These are phyloP conservation scores for Rhynchosporium agropyri DNA, from an alignment of 2,329 filamentous ascomycete species.

Conservation along the genomic window DNA sequence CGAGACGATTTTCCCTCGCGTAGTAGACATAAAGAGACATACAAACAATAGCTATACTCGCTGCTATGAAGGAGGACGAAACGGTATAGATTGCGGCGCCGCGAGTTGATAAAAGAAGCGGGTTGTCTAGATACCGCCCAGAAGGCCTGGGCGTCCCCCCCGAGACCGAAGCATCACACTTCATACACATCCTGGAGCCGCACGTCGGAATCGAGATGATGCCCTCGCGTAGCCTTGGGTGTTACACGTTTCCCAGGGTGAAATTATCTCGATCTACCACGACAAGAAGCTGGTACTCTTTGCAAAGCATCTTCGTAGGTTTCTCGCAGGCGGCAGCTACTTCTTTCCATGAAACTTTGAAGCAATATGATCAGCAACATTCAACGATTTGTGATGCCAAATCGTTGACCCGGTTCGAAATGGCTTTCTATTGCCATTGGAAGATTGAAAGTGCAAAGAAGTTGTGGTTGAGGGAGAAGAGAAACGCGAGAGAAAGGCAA, in stretches of 20 bases:
- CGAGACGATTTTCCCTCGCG: not conserved
- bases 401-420: no score
- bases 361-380: no score
- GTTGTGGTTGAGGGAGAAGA: no score
- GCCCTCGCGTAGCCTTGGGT: not conserved
- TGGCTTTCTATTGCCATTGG: no score
- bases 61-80: slow-evolving; percentile 79
- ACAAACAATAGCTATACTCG: slow-evolving; percentile 76
- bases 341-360: no score
- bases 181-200: slow-evolving; percentile 46
- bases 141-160: slow-evolving; percentile 57
- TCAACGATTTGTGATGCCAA: no score
- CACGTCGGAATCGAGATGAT: not conserved
- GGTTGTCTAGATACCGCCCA: slow-evolving; percentile 55
- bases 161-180: slow-evolving; percentile 59
- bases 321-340: no score
- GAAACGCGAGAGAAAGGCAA: no score
- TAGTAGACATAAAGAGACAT: slow-evolving; percentile 59
- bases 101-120: slow-evolving; percentile 52
- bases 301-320: no score
- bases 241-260: not conserved
- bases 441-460: no score
- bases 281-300: no score
- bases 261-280: not conserved
- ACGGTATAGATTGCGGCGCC: slow-evolving; percentile 44